These are phyloP conservation scores for Cymbopogon flexuosus DNA, from an alignment of 202 grass and related monocot genomes.

Conservation along the genomic window DNA sequence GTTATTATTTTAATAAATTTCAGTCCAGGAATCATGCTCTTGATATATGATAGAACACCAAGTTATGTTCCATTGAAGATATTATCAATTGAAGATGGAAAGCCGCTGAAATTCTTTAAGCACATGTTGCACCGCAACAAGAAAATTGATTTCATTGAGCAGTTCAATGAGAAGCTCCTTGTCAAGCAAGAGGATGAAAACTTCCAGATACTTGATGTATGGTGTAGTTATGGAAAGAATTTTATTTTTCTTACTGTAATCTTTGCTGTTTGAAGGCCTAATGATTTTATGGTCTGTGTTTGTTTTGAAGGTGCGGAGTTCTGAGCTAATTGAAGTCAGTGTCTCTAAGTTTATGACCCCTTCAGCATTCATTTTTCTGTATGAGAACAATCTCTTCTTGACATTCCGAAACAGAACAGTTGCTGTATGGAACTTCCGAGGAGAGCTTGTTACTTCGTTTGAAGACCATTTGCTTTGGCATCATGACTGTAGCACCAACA, in stretches of 20 bases:
- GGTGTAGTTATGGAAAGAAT: neutral
- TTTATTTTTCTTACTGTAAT: neutral
- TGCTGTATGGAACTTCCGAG: slow-evolving; percentile 94
- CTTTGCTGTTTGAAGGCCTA: slow-evolving; percentile 18
- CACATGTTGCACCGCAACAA: slow-evolving; percentile 88
- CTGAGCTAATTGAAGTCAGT: slow-evolving; percentile 78
- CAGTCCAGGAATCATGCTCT: slow-evolving; percentile 97
- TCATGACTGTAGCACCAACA: slow-evolving; percentile 95
- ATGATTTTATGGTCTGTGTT: slow-evolving; percentile 22
- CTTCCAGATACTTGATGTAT: slow-evolving; percentile 96
- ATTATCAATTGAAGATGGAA: slow-evolving; percentile 93
- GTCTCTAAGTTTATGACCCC: slow-evolving; percentile 86
- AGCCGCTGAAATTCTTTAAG: slow-evolving; percentile 70
- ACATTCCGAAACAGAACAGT: slow-evolving; percentile 93
- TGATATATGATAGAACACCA: slow-evolving; percentile 74
- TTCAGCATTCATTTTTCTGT: slow-evolving; percentile 95
- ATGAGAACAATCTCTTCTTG: slow-evolving; percentile 98
- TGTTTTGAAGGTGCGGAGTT: slow-evolving; percentile 72
- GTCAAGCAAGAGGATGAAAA: slow-evolving; percentile 97
- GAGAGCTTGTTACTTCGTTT: slow-evolving; percentile 91
- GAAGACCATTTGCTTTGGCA: slow-evolving; percentile 97
- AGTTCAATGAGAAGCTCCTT: slow-evolving; percentile 97
- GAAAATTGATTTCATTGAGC: slow-evolving; percentile 98
- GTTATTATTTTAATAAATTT: neutral
- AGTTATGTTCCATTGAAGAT: slow-evolving; percentile 88